Conservation (phyloP, 2,329 filamentous ascomycete genomes). For the Dendryphion nanum region DNA sequence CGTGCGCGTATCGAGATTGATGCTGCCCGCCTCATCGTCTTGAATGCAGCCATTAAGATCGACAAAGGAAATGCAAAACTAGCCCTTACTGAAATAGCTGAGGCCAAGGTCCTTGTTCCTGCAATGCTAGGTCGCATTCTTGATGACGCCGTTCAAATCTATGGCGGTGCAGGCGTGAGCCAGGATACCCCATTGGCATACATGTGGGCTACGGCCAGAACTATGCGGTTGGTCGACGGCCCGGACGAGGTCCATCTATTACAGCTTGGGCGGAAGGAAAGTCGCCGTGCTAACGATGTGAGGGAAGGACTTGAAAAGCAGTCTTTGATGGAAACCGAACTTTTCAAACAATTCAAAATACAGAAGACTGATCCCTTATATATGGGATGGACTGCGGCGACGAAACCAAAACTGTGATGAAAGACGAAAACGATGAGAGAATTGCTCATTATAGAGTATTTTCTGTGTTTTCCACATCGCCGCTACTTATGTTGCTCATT, state of each 20-base stretch:
- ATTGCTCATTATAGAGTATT: no score
- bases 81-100: conserved; percentile 82
- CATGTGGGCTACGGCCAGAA: conserved; percentile 75
- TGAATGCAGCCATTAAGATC: conserved; percentile 90
- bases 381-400: background rate
- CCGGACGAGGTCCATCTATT: background rate
- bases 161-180: conserved; percentile 80
- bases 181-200: conserved; percentile 80
- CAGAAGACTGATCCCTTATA: background rate
- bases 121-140: conserved; percentile 76
- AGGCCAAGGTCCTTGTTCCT: conserved; percentile 87
- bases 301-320: background rate
- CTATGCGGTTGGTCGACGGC: conserved; percentile 29
- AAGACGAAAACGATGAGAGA: no score
- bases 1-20: conserved; percentile 88
- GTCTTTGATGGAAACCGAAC: background rate
- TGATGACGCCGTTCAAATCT: conserved; percentile 85
- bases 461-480: no score
- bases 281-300: conserved; percentile 37
- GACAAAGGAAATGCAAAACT: conserved; percentile 80
- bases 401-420: conserved; percentile 1
- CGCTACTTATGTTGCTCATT: no score
- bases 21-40: conserved; percentile 76
- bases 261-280: background rate
- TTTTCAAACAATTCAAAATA: background rate